A percentile compares a stretch with the other conserved stretches of the same genome.
Evolutionary conservation across 2,329 filamentous ascomycete genomes (phyloP).

Genomic region (Ustulina deusta): DNA sequence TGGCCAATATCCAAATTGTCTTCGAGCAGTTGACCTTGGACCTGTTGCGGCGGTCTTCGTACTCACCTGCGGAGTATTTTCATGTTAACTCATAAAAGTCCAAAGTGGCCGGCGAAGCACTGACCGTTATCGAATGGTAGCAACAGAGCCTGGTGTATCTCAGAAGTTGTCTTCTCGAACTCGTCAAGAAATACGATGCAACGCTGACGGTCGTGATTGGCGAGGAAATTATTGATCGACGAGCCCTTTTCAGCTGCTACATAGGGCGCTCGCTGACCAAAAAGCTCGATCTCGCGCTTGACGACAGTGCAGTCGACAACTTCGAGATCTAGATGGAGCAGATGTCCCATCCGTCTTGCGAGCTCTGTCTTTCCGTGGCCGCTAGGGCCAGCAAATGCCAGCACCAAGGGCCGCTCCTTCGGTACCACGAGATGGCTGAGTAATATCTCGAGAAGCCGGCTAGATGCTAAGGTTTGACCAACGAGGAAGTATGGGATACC

Average conservation of each 20-base stretch:
- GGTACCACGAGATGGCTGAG: constrained; percentile 4
- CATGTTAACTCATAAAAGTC: constrained; percentile 7
- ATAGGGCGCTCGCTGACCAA: constrained; percentile 56
- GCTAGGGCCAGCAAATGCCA: constrained; percentile 59
- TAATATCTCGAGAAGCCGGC: background rate
- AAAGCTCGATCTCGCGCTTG: constrained; percentile 55
- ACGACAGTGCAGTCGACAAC: constrained; percentile 57
- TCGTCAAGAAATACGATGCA: constrained; percentile 64
- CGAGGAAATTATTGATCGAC: constrained; percentile 61
- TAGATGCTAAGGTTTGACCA: background rate
- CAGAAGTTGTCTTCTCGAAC: constrained; percentile 60
- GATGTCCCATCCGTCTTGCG: constrained; percentile 55
- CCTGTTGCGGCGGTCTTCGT: constrained; percentile 54
- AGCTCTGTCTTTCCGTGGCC: constrained; percentile 65
- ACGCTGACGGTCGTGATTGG: constrained; percentile 50
- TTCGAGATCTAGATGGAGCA: constrained; percentile 55
- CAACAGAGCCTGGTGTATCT: constrained; percentile 58
- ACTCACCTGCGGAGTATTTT: constrained; percentile 45
- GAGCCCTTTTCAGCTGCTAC: constrained; percentile 54
- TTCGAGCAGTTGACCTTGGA: constrained; percentile 56
- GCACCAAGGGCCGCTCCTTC: constrained; percentile 51
- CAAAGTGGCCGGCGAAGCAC: constrained; percentile 8
- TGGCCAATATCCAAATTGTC: constrained; percentile 62
- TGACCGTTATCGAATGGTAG: constrained; percentile 58
- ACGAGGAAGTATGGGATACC: constrained; percentile 2